A percentile compares a stretch with the other conserved stretches of the same genome.
These are phyloP conservation scores for Delonix regia DNA, from an alignment of 306 rosid species.

Conservation along the genomic window DNA sequence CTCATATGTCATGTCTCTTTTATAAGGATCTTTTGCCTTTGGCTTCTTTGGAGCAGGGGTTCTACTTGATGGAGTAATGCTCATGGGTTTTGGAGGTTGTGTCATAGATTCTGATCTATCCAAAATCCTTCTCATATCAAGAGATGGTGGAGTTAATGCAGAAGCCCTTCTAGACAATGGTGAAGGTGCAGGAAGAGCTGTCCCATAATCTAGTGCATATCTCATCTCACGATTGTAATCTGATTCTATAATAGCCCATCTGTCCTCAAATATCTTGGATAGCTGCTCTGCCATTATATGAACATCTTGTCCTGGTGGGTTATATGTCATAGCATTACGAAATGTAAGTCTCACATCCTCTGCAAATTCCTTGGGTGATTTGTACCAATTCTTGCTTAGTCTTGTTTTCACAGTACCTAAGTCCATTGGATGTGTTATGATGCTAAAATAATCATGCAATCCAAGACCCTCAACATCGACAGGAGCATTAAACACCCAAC, in stretches of 20 bases:
- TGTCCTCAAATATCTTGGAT: slow-evolving; percentile 72
- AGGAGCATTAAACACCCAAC: slow-evolving; percentile 92
- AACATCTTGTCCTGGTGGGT: slow-evolving; percentile 93
- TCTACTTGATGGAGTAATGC: slow-evolving; percentile 68
- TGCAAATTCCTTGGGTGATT: slow-evolving; percentile 91
- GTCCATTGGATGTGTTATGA: slow-evolving; percentile 91
- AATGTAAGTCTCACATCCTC: slow-evolving; percentile 98
- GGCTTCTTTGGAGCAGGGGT: slow-evolving; percentile 97
- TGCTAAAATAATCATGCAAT: slow-evolving; percentile 83
- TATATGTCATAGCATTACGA: slow-evolving; percentile 87
- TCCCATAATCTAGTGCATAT: slow-evolving; percentile 59
- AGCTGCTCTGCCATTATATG: slow-evolving; percentile 95
- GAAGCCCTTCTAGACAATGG: slow-evolving; percentile 72
- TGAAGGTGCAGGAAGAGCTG: slow-evolving; percentile 58
- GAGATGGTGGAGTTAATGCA: slow-evolving; percentile 62
- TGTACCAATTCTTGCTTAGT: slow-evolving; percentile 91
- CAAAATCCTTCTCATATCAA: slow-evolving; percentile 82
- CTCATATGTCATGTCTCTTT: slow-evolving; percentile 91
- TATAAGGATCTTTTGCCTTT: slow-evolving; percentile 88
- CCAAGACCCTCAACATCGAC: slow-evolving; percentile 86
- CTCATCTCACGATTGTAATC: slow-evolving; percentile 81
- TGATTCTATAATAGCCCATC: slow-evolving; percentile 90
- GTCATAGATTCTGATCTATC: slow-evolving; percentile 74
- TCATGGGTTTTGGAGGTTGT: slow-evolving; percentile 52
- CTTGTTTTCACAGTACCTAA: slow-evolving; percentile 81